A percentile compares a stretch with the other conserved stretches of the same genome.
phyloP scores from a whole-genome alignment of 805 yeast species.

The Lachancea nothofagi region DNA sequence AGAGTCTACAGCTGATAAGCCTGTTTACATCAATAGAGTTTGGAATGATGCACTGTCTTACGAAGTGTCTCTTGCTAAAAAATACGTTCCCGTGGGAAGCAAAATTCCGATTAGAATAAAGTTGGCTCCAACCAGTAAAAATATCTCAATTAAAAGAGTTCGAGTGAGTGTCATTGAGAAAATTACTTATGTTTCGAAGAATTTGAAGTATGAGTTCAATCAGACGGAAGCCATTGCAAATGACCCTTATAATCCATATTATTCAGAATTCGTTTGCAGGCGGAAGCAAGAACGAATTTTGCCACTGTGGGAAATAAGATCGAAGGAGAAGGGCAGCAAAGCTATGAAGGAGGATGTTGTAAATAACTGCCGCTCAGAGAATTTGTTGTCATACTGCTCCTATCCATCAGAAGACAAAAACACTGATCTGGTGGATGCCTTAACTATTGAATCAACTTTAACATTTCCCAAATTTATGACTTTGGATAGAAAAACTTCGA shows the following conservation, averaged over 20 bases:
- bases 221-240: slow-evolving; percentile 37
- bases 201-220: slow-evolving; percentile 48
- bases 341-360: slow-evolving; percentile 55
- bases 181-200: slow-evolving; percentile 56
- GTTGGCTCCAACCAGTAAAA: slow-evolving; percentile 59
- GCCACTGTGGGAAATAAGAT: slow-evolving; percentile 58
- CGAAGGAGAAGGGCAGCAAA: slow-evolving; percentile 44
- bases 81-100: slow-evolving; percentile 59
- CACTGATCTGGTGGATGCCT: slow-evolving; percentile 22
- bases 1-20: slow-evolving; percentile 49
- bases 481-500: slow-evolving; percentile 20
- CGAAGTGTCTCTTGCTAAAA: slow-evolving; percentile 65
- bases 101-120: slow-evolving; percentile 57
- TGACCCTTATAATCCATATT: slow-evolving; percentile 32
- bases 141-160: slow-evolving; percentile 55
- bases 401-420: slow-evolving; percentile 7
- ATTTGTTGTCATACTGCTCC: slow-evolving; percentile 49
- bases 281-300: slow-evolving; percentile 46
- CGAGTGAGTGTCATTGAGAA: slow-evolving; percentile 63
- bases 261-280: slow-evolving; percentile 28
- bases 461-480: slow-evolving; percentile 28
- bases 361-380: slow-evolving; percentile 51
- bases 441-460: slow-evolving; percentile 24
- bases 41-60: slow-evolving; percentile 72
- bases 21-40: slow-evolving; percentile 66